Base-by-base conservation (phyloP, 768 basidiomycete species). In the Psilocybe azurescens region DNA sequence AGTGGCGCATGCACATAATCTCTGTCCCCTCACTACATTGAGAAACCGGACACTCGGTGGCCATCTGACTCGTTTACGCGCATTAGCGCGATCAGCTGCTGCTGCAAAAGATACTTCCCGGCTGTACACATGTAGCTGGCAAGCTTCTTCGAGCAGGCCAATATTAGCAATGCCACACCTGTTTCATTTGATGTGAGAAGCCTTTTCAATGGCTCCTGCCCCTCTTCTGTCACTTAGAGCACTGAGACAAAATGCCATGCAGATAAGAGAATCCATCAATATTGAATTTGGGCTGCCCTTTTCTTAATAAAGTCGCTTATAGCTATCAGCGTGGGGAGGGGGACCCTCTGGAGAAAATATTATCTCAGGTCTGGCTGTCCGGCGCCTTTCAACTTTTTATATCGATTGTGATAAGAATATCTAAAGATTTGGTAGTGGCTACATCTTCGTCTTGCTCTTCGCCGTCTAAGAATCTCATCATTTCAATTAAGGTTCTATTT, bases 401-500 rank as follows among this genome's bases (percentile, higher is more conserved):
- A 36, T 36, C 6, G 16, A 47, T 6, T 47, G 46, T 6, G 46
- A 51, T 51, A 28, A 24, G 24, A 24, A 24, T 24, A 24, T 24
- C 24, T 32, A 11, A 36, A 36, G 33, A 36, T 36, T 36, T 7
- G 11, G 36, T 39, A 8, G 13, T 60, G 52, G 24, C 24, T 24
- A 24, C 24, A 24, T 24, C 24, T 24, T 28, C 53, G 47, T n/a
- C 32, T 55, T 54, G 30, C 32, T 46, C 54, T 55, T 36, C 58
- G 29, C n/a, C 36, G 28, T 51, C 24, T 39, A 60, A 54, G 59
- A 60, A 36, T 60, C 18, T 49, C 38, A 47, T 54, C 59, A 54
- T 54, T 24, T 48, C n/a, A 53, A 50, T 58, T 50, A 13, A 51
- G 29, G 4, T 36, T 54, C 52, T 54, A 60, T 33, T 54, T 48